These are phyloP conservation scores for Pichia californica DNA, from an alignment of 805 yeast species.

Conservation along the genomic window DNA sequence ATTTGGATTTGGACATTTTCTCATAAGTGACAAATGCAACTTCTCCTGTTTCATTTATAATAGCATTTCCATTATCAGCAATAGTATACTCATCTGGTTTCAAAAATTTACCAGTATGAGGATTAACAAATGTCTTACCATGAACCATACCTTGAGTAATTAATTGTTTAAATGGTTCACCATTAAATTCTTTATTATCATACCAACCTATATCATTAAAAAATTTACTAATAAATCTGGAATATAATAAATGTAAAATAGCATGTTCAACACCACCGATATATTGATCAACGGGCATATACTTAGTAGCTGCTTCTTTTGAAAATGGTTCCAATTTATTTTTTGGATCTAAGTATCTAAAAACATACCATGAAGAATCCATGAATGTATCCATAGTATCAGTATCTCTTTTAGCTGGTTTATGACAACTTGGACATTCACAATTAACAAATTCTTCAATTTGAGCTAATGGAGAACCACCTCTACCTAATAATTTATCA, in stretches of 20 bases:
- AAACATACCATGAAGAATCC: slow-evolving; percentile 96
- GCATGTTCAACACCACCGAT: slow-evolving; percentile 98
- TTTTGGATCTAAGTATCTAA: slow-evolving; percentile 73
- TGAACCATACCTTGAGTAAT: slow-evolving; percentile 99
- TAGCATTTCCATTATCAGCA: slow-evolving; percentile 34
- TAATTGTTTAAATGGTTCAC: slow-evolving; percentile 76
- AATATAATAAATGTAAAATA: slow-evolving; percentile 79
- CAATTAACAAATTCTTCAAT: slow-evolving; percentile 64
- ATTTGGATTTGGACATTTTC: slow-evolving; percentile 95
- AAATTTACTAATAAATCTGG: slow-evolving; percentile 82
- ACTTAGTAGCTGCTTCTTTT: slow-evolving; percentile 38
- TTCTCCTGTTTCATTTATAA: slow-evolving; percentile 43
- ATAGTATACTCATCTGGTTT: slow-evolving; percentile 68
- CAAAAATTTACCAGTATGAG: slow-evolving; percentile 64
- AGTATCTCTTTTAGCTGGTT: slow-evolving; percentile 75
- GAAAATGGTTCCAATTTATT: slow-evolving; percentile 53
- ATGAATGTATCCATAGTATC: slow-evolving; percentile 99
- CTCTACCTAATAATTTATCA: slow-evolving; percentile 36
- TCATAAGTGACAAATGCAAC: slow-evolving; percentile 59
- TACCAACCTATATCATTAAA: slow-evolving; percentile 60
- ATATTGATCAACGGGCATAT: slow-evolving; percentile 84
- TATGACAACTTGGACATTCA: slow-evolving; percentile 75
- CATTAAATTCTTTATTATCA: slow-evolving; percentile 45
- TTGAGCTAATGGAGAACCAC: slow-evolving; percentile 64
- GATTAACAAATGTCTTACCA: slow-evolving; percentile 75